These are phyloP conservation scores for Casuarina glauca DNA, from an alignment of 306 rosid species.

Conservation along the genomic window DNA sequence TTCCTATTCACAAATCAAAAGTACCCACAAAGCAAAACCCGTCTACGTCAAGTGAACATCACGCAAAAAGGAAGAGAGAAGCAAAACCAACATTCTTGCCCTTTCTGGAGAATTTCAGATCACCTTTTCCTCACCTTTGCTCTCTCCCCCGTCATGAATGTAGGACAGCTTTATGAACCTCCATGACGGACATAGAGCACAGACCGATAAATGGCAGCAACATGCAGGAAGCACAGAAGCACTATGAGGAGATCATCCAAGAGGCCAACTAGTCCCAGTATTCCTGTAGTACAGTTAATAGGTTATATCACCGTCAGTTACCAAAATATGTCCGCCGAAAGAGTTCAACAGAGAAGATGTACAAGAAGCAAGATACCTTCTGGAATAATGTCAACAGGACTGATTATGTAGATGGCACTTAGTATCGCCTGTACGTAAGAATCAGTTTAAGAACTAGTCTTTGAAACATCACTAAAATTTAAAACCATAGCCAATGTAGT, in stretches of 20 bases:
- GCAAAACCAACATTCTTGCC: neutral
- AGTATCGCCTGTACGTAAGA: conserved; percentile 54
- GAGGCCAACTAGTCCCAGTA: conserved; percentile 76
- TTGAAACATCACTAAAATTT: neutral
- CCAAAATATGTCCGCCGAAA: conserved; percentile 1
- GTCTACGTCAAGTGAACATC: neutral
- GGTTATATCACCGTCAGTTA: neutral
- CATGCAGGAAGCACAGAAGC: conserved; percentile 70
- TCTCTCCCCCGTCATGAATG: neutral
- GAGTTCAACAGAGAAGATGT: conserved; percentile 12
- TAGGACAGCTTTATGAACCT: conserved; percentile 42
- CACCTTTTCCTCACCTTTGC: neutral
- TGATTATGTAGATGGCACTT: conserved; percentile 58
- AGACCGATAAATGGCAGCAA: conserved; percentile 76
- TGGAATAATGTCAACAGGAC: conserved; percentile 91
- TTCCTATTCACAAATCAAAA: neutral
- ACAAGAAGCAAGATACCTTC: conserved; percentile 51
- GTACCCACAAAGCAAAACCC: neutral
- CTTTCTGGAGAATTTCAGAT: neutral
- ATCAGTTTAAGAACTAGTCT: conserved; percentile 9
- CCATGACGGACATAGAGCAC: conserved; percentile 74
- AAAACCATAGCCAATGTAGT: neutral
- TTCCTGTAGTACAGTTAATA: conserved; percentile 44
- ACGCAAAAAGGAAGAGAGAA: neutral
- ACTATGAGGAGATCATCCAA: conserved; percentile 71